These are phyloP conservation scores for Trichoderma gracile DNA, from an alignment of 2,329 filamentous ascomycete genomes.

Conservation along the genomic window DNA sequence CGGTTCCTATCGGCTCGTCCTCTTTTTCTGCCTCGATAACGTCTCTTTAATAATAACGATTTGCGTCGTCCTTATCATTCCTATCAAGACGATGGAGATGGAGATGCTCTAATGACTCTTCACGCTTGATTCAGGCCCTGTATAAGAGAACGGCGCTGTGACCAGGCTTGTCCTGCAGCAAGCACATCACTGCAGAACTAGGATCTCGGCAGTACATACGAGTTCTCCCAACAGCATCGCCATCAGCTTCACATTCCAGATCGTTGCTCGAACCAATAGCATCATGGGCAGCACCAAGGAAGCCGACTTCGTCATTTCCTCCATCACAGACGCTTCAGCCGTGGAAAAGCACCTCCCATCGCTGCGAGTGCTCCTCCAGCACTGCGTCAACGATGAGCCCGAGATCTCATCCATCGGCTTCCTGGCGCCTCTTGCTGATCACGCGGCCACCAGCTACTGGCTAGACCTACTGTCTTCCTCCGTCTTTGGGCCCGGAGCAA, in stretches of 20 bases:
- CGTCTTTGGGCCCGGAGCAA: slow-evolving; percentile 5
- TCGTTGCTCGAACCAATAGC: background rate
- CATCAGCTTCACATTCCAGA: background rate
- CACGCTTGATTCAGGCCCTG: background rate
- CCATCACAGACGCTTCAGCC: slow-evolving; percentile 16
- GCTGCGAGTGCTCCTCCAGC: slow-evolving; percentile 31
- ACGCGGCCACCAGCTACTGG: slow-evolving; percentile 32
- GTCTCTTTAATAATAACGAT: slow-evolving; percentile 7
- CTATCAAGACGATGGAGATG: background rate
- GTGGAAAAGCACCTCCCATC: slow-evolving; percentile 30
- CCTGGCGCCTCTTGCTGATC: slow-evolving; percentile 33
- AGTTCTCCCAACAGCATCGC: background rate
- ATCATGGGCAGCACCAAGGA: slow-evolving; percentile 17
- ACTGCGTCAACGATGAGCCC: slow-evolving; percentile 35
- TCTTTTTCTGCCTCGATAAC: background rate
- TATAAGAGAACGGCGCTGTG: background rate
- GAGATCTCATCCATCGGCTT: slow-evolving; percentile 34
- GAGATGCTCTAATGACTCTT: background rate
- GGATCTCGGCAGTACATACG: background rate
- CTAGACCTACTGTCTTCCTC: slow-evolving; percentile 23
- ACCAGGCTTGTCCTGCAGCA: background rate
- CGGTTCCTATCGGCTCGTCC: background rate
- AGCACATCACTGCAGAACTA: background rate
- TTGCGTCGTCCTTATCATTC: background rate
- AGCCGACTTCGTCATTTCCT: slow-evolving; percentile 5